Conservation (phyloP, 2,329 filamentous ascomycete species). For the Pseudocercospora pini-densiflorae region DNA sequence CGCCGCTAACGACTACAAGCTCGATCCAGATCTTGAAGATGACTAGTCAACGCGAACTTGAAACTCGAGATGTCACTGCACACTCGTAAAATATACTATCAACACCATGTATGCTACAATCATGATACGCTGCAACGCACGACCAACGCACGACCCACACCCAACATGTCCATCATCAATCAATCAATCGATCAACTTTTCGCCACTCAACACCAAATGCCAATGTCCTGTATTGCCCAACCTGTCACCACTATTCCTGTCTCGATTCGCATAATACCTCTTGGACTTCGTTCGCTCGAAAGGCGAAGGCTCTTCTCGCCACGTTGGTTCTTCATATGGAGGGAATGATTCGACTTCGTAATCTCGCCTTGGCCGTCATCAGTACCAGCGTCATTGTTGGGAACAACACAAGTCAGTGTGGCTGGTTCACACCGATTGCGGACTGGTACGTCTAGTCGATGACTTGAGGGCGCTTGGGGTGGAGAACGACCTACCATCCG, state of each 20-base stretch:
- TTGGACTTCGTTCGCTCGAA: constrained; percentile 10
- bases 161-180: neutral
- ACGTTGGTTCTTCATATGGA: neutral
- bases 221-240: constrained; percentile 6
- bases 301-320: constrained; percentile 7
- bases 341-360: constrained; percentile 1
- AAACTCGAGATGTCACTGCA: neutral
- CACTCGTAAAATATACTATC: constrained; percentile 6
- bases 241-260: constrained; percentile 7
- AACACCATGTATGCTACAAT: neutral
- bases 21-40: neutral
- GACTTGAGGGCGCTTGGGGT: constrained; percentile 5
- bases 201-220: constrained; percentile 9
- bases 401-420: constrained; percentile 3
- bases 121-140: constrained; percentile 2
- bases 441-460: constrained; percentile 19
- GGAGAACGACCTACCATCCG: constrained; percentile 23
- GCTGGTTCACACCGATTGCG: constrained; percentile 20
- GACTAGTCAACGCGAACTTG: neutral
- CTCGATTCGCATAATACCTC: constrained; percentile 17
- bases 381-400: neutral
- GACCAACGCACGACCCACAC: neutral
- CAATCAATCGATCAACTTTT: constrained; percentile 7
- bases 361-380: neutral
- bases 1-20: neutral